Evolutionary conservation across 441 rosid species (phyloP), one percentile per base, ranked within the genome.

Genomic region (Kokia cookei): DNA sequence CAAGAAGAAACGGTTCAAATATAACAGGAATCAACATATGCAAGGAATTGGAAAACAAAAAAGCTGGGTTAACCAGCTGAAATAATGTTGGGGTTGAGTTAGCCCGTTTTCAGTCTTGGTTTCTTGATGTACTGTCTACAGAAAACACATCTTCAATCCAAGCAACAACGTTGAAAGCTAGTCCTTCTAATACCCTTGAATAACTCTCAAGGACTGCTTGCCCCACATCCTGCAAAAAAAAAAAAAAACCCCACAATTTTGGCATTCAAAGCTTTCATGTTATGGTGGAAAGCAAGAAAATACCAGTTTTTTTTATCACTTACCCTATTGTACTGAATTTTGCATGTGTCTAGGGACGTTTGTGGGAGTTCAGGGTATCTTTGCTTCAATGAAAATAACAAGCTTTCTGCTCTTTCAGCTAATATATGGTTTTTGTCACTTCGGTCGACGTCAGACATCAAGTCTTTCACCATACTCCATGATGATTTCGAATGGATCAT

Each of bases 71-170:
- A 48, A 13, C 53, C 51, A 53, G 43, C 61, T 61, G 26, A 17
- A 61, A 61, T 27, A 45, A 11, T 45, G 50, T 45, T 66, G 71
- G 62, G 76, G 53, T 72, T 48, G 64, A 77, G 78, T 73, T 60
- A 62, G 73, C 57, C 53, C 64, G 15, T 79, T 77, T 71, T 60
- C 15, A 78, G 26, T 83, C 84, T 81, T 85, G 87, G 78, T 73
- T 86, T 81, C 90, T 85, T 73, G 82, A 83, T n/a, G 93, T 82
- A 79, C 77, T 88, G 77, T 91, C 99, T 42, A 88, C 97, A 75
- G 82, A 84, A 69, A 93, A 85, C 73, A 95, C 98, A 83, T 95
- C 98, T 48, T 93, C 98, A 72, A 91, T 90, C 99, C 99, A 91
- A 64, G 97, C 93, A 19, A 93, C 97, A 65, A 90, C 78, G 80